These are phyloP conservation scores for Fusarium sublunatum DNA, from an alignment of 2,329 filamentous ascomycete species.

Conservation along the genomic window DNA sequence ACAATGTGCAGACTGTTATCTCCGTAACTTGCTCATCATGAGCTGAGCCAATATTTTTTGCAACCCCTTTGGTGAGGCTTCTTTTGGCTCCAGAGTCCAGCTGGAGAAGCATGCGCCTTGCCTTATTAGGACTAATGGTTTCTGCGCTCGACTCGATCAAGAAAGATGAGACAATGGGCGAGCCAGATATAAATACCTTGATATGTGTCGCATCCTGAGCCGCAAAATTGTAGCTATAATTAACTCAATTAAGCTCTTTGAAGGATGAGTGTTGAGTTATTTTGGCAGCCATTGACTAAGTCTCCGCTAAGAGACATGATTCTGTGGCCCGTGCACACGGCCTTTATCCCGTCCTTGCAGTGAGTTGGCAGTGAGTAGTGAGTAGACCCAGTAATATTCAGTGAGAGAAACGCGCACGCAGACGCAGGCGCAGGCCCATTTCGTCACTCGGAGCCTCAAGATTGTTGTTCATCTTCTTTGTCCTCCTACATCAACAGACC, in stretches of 20 bases:
- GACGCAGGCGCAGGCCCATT: conserved; percentile 16
- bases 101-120: conserved; percentile 9
- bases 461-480: conserved; percentile 15
- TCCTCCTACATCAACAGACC: conserved; percentile 13
- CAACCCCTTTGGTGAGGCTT: conserved; percentile 1
- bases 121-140: conserved; percentile 12
- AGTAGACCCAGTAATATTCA: not conserved
- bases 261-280: not conserved
- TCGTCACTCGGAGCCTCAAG: conserved; percentile 39
- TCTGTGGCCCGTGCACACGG: conserved; percentile 29
- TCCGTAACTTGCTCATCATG: too few species aligned
- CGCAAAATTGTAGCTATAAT: not conserved
- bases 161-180: not conserved
- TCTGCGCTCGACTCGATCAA: not conserved
- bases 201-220: not conserved
- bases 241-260: not conserved
- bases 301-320: conserved; percentile 9
- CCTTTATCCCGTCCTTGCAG: conserved; percentile 1
- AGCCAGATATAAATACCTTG: conserved; percentile 2
- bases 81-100: conserved; percentile 5
- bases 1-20: too few species aligned
- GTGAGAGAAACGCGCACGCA: not conserved
- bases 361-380: too few species aligned
- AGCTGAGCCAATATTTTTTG: too few species aligned
- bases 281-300: not conserved